Base-by-base conservation (phyloP, 805 yeast species). In the Candida schatavii region DNA sequence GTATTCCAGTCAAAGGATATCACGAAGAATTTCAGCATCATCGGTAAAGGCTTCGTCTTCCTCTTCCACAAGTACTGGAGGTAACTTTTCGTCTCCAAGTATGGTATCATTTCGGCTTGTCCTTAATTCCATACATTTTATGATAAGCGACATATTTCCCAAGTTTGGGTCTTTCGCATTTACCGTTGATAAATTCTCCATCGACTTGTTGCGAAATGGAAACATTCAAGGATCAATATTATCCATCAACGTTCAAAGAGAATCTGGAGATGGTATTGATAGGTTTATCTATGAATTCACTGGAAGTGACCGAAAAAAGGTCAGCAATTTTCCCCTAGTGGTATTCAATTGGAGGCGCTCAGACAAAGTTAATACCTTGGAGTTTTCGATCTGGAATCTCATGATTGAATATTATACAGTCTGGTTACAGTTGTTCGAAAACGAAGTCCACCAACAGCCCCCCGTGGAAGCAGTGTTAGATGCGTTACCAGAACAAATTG, bases 331-430 rank as follows among this genome's bases (percentile, higher is more conserved):
- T 19, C 70, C 71, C 0, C 46, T 60, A 47, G 42, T 63, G 5
- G 40, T 59, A 15, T 43, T 64, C 14, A 50, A 42, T 6, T 37
- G 46, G 15, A 56, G 52, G 43, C 39, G 43, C 4, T 33, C 29
- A n/a, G 66, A 63, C 10, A 57, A 61, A 7, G 62, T 62, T 4
- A 62, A 64, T 9, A 56, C 55, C 2, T 39, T 72, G 4, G 76
- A 72, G 21, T 49, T 80, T 2, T 64, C 69, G 34, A 46, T 83
- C 18, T 65, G 76, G 27, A 78, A 81, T 44, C 41, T 77, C 10
- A 48, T 64, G 4, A 5, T 83, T 2, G 78, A 81, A 31, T 85
- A 85, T 49, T 75, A 80, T 49, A 78, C 89, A 0, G 59, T 64
- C 19, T 78, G 90, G 85, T 43, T 85, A 14, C 46, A 64, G 4